A percentile compares a stretch with the other conserved stretches of the same genome.
Evolutionary conservation across 1,284 basidiomycete genomes (phyloP).

Genomic region (Cryptococcus wingfieldii): DNA sequence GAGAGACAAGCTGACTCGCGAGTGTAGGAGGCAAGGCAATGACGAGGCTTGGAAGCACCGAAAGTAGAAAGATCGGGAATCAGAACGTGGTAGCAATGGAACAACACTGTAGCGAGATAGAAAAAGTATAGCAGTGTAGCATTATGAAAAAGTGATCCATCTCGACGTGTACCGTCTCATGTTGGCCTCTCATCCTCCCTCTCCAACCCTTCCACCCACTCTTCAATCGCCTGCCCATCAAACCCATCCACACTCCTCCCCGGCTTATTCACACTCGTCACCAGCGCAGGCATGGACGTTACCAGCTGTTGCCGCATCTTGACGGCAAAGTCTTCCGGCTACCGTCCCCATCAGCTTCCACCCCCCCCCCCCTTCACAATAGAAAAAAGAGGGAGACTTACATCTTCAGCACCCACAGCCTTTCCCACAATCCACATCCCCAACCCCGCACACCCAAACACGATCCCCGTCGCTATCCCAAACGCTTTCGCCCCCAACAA

Average conservation of each 20-base stretch:
- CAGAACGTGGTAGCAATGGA: background rate
- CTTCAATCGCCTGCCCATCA: constrained; percentile 13
- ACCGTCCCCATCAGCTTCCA: background rate
- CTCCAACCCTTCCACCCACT: constrained; percentile 13
- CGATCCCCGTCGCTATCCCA: constrained; percentile 38
- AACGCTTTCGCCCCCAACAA: constrained; percentile 37
- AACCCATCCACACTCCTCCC: constrained; percentile 13
- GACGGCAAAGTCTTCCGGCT: constrained; percentile 36
- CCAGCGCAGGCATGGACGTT: constrained; percentile 22
- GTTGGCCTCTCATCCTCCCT: constrained; percentile 5
- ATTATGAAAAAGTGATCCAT: too few relatives aligned
- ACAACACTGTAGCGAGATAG: too few relatives aligned
- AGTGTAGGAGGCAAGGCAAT: constrained; percentile 11
- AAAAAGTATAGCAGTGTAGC: too few relatives aligned
- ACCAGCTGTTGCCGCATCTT: constrained; percentile 31
- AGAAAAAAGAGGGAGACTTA: constrained; percentile 16
- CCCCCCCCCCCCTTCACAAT: too few relatives aligned
- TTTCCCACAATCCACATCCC: constrained; percentile 33
- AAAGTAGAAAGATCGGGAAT: constrained; percentile 7
- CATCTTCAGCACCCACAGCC: constrained; percentile 35
- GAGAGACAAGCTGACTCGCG: background rate
- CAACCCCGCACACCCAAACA: constrained; percentile 32
- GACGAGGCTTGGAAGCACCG: constrained; percentile 29
- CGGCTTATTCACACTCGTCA: constrained; percentile 11
- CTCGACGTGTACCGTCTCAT: too few relatives aligned